Evolutionary conservation across 2,329 filamentous ascomycete genomes (phyloP).

Genomic region (Talaromyces sp.): DNA sequence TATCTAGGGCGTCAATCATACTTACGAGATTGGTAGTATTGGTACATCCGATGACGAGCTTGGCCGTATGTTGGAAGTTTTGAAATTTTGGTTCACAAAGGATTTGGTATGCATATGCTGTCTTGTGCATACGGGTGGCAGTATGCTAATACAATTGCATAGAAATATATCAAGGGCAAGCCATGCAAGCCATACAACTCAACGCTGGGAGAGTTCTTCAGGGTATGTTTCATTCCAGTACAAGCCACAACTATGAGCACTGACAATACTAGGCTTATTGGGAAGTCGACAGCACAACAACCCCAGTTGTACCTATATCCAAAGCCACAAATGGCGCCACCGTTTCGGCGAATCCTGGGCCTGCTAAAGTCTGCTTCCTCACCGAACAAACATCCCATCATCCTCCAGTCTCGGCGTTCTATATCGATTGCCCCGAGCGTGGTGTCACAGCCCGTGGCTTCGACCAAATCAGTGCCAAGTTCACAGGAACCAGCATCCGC

Average conservation of each 20-base stretch:
- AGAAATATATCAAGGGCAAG: slow-evolving; percentile 97
- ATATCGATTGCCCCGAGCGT: slow-evolving; percentile 84
- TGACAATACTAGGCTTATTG: slow-evolving; percentile 68
- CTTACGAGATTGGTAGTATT: slow-evolving; percentile 51
- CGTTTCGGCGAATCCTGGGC: slow-evolving; percentile 34
- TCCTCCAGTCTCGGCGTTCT: slow-evolving; percentile 93
- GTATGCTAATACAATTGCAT: slow-evolving; percentile 9
- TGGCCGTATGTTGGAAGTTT: slow-evolving; percentile 88
- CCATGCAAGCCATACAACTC: slow-evolving; percentile 99
- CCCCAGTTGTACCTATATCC: slow-evolving; percentile 49
- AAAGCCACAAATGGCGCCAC: slow-evolving; percentile 30
- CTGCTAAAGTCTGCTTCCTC: slow-evolving; percentile 80
- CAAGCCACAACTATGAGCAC: neutral
- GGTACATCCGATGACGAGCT: slow-evolving; percentile 87
- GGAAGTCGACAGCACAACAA: slow-evolving; percentile 78
- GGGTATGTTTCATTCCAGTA: slow-evolving; percentile 52
- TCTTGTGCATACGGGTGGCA: neutral
- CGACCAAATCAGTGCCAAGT: slow-evolving; percentile 95
- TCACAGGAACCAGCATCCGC: slow-evolving; percentile 90
- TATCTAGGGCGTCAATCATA: slow-evolving; percentile 14
- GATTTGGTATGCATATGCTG: slow-evolving; percentile 57
- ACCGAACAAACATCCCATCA: slow-evolving; percentile 98
- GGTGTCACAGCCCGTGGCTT: slow-evolving; percentile 84
- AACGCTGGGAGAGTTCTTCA: slow-evolving; percentile 92
- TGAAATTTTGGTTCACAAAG: slow-evolving; percentile 98